Base-by-base conservation (phyloP, 805 yeast genomes). In the Suhomyces tanzawaensis region DNA sequence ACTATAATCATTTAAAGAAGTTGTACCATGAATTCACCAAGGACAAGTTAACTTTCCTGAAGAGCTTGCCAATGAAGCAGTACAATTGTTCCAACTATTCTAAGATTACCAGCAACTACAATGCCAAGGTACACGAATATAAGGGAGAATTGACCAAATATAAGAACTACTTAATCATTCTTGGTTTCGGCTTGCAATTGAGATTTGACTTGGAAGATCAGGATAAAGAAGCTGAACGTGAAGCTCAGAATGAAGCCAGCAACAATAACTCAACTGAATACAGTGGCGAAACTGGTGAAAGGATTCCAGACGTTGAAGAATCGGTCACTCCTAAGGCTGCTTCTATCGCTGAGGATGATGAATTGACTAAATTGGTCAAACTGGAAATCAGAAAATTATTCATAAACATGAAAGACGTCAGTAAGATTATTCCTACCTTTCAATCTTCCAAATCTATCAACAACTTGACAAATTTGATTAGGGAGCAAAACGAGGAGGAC, bases 111-210 rank as follows among this genome's bases (percentile, higher is more conserved):
- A 42, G 42, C 34, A 76, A 76, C 51, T 74, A 59, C 48, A 66
- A 67, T 16, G 53, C 56, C 34, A 71, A 66, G 39, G 47, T 63
- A n/a, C 57, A 52, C 29, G 74, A 72, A 42, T 67, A 74, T 47
- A 71, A 69, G 44, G 52, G 53, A 26, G 79, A 75, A 41, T 54
- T 71, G 46, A 52, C 58, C 38, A 66, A 72, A 51, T 72, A 71
- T 50, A 72, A 68, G 52, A 56, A 57, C 40, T 76, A 76, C 52
- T 58, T 74, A 27, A 52, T 63, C 23, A 63, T 66, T 36, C 58
- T 76, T 29, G 76, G 72, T n/a, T 62, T 61, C 46, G 79, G 74
- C 0, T 65, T 74, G 41, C 69, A 65, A 40, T 56, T 73, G 40
- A 62, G 79, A 42, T 64, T 61, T 36, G 72, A 71, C 38, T 54